phyloP scores from a whole-genome alignment of 768 basidiomycete genomes.

The Phanerochaete sordida region DNA sequence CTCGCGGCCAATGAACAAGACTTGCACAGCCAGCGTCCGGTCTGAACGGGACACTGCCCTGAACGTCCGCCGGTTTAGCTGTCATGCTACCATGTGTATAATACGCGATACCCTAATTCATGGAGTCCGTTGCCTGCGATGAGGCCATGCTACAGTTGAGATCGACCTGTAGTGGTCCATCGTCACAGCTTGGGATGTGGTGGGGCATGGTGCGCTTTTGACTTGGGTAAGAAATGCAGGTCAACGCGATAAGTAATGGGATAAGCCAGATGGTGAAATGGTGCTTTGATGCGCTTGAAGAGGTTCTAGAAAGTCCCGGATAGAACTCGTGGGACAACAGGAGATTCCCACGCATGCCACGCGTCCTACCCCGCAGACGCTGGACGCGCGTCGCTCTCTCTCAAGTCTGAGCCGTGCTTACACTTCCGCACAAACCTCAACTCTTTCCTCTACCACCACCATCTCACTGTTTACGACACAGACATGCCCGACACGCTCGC shows the following conservation, averaged over 20 bases:
- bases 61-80: too few species aligned
- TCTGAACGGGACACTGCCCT: too few species aligned
- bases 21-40: too few species aligned
- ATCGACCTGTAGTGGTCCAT: too few species aligned
- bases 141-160: too few species aligned
- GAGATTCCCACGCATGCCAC: constrained; percentile 19
- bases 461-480: constrained; percentile 8
- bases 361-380: constrained; percentile 17
- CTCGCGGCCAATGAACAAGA: too few species aligned
- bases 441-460: constrained; percentile 16
- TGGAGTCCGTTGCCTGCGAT: too few species aligned
- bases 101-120: too few species aligned
- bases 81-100: too few species aligned
- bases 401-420: constrained; percentile 7
- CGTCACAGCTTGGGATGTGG: too few species aligned
- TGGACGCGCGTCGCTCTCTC: constrained; percentile 30
- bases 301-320: constrained; percentile 20
- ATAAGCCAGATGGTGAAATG: neutral
- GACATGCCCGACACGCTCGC: constrained; percentile 32
- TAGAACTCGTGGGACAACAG: constrained; percentile 15
- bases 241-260: neutral
- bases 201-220: too few species aligned
- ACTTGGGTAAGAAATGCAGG: too few species aligned
- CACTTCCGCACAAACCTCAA: constrained; percentile 9
- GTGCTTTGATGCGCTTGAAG: neutral